Conservation (phyloP, 768 basidiomycete genomes). For the Suillus lakei region DNA sequence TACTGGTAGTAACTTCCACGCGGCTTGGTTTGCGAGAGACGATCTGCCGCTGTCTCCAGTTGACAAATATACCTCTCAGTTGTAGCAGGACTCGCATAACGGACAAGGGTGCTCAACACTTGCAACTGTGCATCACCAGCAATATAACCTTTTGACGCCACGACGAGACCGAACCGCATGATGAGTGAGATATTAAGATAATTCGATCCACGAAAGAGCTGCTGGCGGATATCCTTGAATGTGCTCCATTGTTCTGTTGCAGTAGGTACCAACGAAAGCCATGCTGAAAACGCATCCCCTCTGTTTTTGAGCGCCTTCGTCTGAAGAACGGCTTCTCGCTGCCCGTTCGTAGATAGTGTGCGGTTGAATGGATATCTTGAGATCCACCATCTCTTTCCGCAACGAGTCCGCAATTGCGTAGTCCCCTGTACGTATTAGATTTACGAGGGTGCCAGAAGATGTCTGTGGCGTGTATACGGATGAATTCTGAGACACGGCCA, state of each 20-base stretch:
- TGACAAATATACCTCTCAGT: constrained; percentile 44
- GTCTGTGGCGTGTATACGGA: constrained; percentile 25
- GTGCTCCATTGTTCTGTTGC: constrained; percentile 21
- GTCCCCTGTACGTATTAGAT: constrained; percentile 26
- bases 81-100: constrained; percentile 42
- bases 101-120: constrained; percentile 45
- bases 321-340: constrained; percentile 26
- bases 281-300: constrained; percentile 37
- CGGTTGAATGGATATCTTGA: constrained; percentile 42
- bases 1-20: constrained; percentile 5
- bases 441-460: constrained; percentile 27
- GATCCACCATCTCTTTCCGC: constrained; percentile 43
- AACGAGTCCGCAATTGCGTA: constrained; percentile 39
- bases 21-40: constrained; percentile 12
- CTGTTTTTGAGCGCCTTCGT: constrained; percentile 20
- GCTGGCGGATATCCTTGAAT: constrained; percentile 37
- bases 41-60: constrained; percentile 24
- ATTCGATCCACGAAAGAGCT: constrained; percentile 33
- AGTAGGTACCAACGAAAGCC: constrained; percentile 50
- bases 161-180: constrained; percentile 46
- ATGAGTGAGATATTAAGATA: constrained; percentile 42
- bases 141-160: constrained; percentile 53
- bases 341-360: constrained; percentile 42
- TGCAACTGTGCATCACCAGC: constrained; percentile 21
- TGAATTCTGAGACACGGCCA: constrained; percentile 15